Conservation (phyloP, 495 filamentous ascomycete species). For the Aspergillus affinis region DNA sequence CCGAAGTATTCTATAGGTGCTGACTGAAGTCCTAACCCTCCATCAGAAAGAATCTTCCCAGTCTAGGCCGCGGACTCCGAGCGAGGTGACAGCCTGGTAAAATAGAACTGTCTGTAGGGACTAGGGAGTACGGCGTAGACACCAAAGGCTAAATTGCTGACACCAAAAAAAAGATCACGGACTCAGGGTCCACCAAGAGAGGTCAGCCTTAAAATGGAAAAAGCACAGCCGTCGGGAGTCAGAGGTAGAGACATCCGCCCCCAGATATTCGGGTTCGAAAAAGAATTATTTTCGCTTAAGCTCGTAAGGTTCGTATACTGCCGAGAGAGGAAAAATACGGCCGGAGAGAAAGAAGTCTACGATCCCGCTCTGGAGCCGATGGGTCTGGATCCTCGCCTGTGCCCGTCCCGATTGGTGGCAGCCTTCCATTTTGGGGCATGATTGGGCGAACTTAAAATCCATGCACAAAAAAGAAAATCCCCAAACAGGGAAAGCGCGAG, state of each 20-base stretch:
- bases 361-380: background rate
- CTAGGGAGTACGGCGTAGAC: no score
- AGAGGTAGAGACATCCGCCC: background rate
- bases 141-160: no score
- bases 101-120: no score
- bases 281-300: background rate
- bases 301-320: background rate
- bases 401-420: background rate
- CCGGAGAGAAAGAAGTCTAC: background rate
- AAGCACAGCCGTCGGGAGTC: background rate
- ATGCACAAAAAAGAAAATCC: background rate
- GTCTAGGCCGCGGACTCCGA: no score
- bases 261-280: background rate
- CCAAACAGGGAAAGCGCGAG: background rate
- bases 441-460: constrained; percentile 1
- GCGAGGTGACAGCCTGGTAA: no score
- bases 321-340: background rate
- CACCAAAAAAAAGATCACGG: no score
- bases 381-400: background rate
- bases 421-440: background rate
- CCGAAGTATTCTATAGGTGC: no score
- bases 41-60: no score
- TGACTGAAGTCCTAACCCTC: no score
- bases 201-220: background rate
- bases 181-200: background rate